These are phyloP conservation scores for Trichosporon asahii DNA, from an alignment of 1,284 basidiomycete species.

Conservation along the genomic window DNA sequence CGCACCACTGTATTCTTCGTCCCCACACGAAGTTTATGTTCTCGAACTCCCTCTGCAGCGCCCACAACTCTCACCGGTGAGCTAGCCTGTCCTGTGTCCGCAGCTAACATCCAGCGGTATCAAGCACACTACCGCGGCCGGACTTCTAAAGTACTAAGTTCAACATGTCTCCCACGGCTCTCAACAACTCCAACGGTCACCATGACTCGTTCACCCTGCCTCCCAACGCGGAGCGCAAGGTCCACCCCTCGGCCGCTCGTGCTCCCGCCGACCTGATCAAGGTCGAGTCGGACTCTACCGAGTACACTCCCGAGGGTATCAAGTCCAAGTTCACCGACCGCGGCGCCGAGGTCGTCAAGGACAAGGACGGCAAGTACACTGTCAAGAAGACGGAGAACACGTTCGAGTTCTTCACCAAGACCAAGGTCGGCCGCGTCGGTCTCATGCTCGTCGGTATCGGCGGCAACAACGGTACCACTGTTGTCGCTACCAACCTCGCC, in stretches of 20 bases:
- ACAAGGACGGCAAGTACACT: slow-evolving; percentile 65
- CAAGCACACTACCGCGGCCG: slow-evolving; percentile 52
- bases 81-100: slow-evolving; percentile 16
- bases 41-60: slow-evolving; percentile 47
- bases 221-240: slow-evolving; percentile 64
- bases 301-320: slow-evolving; percentile 74
- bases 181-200: slow-evolving; percentile 36
- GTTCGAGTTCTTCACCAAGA: slow-evolving; percentile 88
- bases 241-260: slow-evolving; percentile 82
- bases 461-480: slow-evolving; percentile 95
- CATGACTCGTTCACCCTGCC: slow-evolving; percentile 56
- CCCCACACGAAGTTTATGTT: slow-evolving; percentile 38
- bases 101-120: slow-evolving; percentile 44
- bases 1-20: slow-evolving; percentile 1
- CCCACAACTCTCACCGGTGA: slow-evolving; percentile 49
- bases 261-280: slow-evolving; percentile 63
- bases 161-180: slow-evolving; percentile 51
- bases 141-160: slow-evolving; percentile 35
- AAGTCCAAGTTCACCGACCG: slow-evolving; percentile 79
- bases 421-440: slow-evolving; percentile 85
- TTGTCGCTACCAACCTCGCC: slow-evolving; percentile 91
- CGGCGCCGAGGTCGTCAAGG: slow-evolving; percentile 65
- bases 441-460: slow-evolving; percentile 96
- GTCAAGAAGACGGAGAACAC: slow-evolving; percentile 68
- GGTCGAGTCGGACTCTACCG: slow-evolving; percentile 77